A percentile compares a stretch with the other conserved stretches of the same genome.
These are phyloP conservation scores for Mercurialis annua DNA, from an alignment of 345 rosid species.

Conservation along the genomic window DNA sequence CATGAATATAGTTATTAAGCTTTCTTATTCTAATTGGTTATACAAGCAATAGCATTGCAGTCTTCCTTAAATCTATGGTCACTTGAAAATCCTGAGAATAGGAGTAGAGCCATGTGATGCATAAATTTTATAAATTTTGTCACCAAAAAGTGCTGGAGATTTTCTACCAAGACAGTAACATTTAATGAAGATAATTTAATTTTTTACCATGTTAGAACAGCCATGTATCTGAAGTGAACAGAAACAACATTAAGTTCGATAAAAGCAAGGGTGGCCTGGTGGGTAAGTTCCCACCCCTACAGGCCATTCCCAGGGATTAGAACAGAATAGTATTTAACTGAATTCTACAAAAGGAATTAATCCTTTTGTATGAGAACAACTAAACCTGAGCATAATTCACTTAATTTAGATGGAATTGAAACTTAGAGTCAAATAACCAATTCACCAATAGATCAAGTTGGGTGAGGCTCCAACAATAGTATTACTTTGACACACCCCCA, in stretches of 20 bases:
- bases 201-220: constrained; percentile 1
- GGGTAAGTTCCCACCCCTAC: not conserved
- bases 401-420: not conserved
- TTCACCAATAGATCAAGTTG: too few relatives aligned
- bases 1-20: too few relatives aligned
- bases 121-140: not conserved
- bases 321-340: constrained; percentile 1
- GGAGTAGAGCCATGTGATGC: not conserved
- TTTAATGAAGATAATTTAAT: not conserved
- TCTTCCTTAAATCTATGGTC: not conserved
- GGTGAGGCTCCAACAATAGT: too few relatives aligned
- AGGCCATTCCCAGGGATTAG: not conserved
- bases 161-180: not conserved
- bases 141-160: constrained; percentile 2
- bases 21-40: not conserved
- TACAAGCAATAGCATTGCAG: not conserved
- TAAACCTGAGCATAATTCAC: not conserved
- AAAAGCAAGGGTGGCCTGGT: not conserved
- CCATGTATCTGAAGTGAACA: not conserved
- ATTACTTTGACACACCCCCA: too few relatives aligned
- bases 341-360: not conserved
- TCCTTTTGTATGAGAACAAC: not conserved
- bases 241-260: not conserved
- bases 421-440: not conserved
- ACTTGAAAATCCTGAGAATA: not conserved